phyloP scores from a whole-genome alignment of 1,284 basidiomycete genomes.

The Chalciporus sp. region DNA sequence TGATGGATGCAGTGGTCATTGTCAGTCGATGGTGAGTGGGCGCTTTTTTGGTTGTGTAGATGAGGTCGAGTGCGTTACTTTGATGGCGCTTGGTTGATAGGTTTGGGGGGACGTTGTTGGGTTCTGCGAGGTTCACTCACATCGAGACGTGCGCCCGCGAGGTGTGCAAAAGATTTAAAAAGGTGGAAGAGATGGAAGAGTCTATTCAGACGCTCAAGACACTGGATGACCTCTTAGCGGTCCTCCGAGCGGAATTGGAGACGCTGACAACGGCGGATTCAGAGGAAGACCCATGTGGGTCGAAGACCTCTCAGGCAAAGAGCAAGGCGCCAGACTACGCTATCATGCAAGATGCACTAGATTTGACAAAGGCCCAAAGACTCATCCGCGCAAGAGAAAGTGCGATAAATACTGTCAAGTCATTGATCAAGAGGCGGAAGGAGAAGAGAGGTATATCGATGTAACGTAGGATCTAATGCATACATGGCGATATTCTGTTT shows the following conservation, averaged over 20 bases:
- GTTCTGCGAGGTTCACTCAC: constrained; percentile 73
- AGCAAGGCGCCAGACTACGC: constrained; percentile 40
- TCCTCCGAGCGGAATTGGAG: constrained; percentile 53
- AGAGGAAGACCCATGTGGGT: neutral
- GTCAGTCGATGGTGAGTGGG: constrained; percentile 72
- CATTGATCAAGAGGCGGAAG: constrained; percentile 22
- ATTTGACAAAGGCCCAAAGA: constrained; percentile 48
- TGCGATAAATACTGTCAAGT: constrained; percentile 30
- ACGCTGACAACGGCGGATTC: constrained; percentile 4
- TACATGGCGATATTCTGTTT: constrained; percentile 2
- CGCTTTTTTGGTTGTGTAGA: neutral
- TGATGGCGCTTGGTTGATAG: constrained; percentile 35
- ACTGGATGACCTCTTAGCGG: constrained; percentile 62
- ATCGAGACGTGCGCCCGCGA: constrained; percentile 75
- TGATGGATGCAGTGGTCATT: constrained; percentile 66
- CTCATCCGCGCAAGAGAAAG: constrained; percentile 48
- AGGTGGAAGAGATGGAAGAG: constrained; percentile 64
- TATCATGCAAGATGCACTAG: constrained; percentile 39
- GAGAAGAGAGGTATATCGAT: neutral
- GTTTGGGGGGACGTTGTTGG: constrained; percentile 79
- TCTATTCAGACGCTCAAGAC: constrained; percentile 56
- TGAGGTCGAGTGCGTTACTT: neutral
- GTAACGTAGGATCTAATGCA: neutral
- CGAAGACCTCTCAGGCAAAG: neutral
- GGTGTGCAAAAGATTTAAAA: constrained; percentile 69